Base-by-base conservation (phyloP, 1,284 basidiomycete species). In the Sanguinoderma infundibulare region DNA sequence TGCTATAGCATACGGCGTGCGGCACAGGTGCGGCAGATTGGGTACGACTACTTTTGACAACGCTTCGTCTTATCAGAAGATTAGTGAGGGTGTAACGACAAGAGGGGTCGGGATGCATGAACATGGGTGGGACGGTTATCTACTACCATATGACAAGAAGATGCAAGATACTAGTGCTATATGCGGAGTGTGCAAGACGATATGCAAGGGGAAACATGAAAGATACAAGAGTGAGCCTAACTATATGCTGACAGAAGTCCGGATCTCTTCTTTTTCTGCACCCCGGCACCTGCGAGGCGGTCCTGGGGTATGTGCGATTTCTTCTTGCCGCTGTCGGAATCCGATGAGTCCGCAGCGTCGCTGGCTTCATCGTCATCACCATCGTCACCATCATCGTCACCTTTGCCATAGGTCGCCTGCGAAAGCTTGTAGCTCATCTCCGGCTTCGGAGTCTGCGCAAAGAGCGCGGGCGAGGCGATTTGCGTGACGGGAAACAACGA, bases 261-360 rank as follows among this genome's bases (percentile, higher is more conserved):
- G 7, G 53, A 30, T 62, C 67, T 68, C 64, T 66, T 74, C 62
- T 70, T 76, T 60, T 63, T 74, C 62, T 69, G 69, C 46, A 74
- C 61, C 1, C 50, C 66, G 2, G 71, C 72, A 3, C 88, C 87
- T 34, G 88, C 88, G 61, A 79, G 76, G 62, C 84, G 79, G 20
- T 77, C 76, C 65, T 74, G 79, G 38, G 89, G 89, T 49, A 90
- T 89, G 71, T 89, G 86, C 17, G 81, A 85, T 53, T 36, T 47
- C 24, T 36, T 46, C n/a, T 64, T 28, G 14, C 6, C 69, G 17
- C 77, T 79, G 53, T 81, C 79, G 20, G 76, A 75, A 47, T 73
- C 76, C 14, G 81, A 80, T 12, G 73, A 77, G 34, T 71, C 72
- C 20, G 75, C 77, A 75, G 81, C 52, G 73, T 68, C 69, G 12